Evolutionary conservation across 805 yeast species (phyloP).

Genomic region (Hanseniaspora thailandica): DNA sequence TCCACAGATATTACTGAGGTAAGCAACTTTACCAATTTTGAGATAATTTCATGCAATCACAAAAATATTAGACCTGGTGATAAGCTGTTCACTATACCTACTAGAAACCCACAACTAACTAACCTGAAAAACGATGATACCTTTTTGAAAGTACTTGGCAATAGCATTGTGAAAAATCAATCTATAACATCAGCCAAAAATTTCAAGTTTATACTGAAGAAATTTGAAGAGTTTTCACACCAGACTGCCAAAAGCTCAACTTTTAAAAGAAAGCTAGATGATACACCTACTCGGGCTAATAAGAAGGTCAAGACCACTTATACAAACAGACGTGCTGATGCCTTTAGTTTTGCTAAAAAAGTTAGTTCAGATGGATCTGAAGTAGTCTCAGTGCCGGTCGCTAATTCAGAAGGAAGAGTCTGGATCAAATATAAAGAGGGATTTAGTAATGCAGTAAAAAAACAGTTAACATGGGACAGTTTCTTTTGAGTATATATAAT

Average conservation of each 20-base stretch:
- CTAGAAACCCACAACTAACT: background rate
- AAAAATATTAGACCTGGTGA: background rate
- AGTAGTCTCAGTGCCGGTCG: background rate
- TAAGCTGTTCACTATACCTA: background rate
- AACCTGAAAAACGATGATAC: background rate
- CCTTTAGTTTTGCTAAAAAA: background rate
- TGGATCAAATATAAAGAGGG: slow-evolving; percentile 95
- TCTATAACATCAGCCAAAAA: background rate
- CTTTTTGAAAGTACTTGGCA: background rate
- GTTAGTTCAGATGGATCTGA: background rate
- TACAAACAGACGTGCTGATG: background rate
- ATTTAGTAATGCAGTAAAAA: slow-evolving; percentile 80
- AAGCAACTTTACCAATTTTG: slow-evolving; percentile 1
- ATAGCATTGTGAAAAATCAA: background rate
- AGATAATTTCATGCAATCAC: background rate
- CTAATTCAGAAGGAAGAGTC: slow-evolving; percentile 31
- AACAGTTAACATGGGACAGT: slow-evolving; percentile 65
- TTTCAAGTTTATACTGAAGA: background rate
- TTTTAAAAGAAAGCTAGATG: background rate
- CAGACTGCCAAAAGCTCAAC: background rate
- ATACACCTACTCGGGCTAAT: background rate
- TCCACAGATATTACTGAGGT: background rate
- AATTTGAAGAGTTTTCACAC: slow-evolving; percentile 6
- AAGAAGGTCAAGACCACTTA: background rate
- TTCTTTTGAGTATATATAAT: slow-evolving; percentile 35